phyloP scores from a whole-genome alignment of 2,329 filamentous ascomycete species.

The Dichotomopilus funicola region DNA sequence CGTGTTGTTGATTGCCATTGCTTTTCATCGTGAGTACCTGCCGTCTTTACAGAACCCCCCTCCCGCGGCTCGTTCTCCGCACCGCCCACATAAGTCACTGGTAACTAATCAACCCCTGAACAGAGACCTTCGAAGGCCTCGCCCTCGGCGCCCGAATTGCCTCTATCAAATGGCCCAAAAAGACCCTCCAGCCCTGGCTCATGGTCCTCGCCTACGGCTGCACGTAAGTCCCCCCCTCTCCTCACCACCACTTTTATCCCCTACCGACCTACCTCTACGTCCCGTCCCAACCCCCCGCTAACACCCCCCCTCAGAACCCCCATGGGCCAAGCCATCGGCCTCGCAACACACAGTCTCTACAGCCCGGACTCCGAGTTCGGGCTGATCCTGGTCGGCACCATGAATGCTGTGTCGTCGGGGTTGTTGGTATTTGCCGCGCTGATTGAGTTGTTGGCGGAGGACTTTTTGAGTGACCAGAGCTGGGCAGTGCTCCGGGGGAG shows the following conservation, averaged over 20 bases:
- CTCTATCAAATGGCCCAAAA: slow-evolving; percentile 67
- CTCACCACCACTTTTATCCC: neutral
- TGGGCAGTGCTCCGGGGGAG: slow-evolving; percentile 58
- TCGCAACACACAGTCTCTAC: slow-evolving; percentile 71
- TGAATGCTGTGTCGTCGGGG: slow-evolving; percentile 78
- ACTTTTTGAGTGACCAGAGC: slow-evolving; percentile 75
- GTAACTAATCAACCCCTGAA: too few relatives aligned
- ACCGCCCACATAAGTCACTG: too few relatives aligned
- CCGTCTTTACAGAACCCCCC: too few relatives aligned
- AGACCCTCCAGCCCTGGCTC: slow-evolving; percentile 71
- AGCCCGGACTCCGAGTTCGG: slow-evolving; percentile 70
- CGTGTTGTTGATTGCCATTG: slow-evolving; percentile 74
- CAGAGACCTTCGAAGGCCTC: slow-evolving; percentile 76
- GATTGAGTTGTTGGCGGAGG: slow-evolving; percentile 77
- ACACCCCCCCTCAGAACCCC: slow-evolving; percentile 56
- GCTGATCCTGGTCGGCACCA: slow-evolving; percentile 74
- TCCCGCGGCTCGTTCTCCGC: too few relatives aligned
- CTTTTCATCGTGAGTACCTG: slow-evolving; percentile 66
- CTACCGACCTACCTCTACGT: neutral
- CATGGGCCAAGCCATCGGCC: slow-evolving; percentile 74
- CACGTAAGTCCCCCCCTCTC: slow-evolving; percentile 32
- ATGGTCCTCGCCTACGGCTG: slow-evolving; percentile 66
- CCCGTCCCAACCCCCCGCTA: neutral
- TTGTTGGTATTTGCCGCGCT: slow-evolving; percentile 75
- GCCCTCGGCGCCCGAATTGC: slow-evolving; percentile 80